Evolutionary conservation across 257 asterid genomes (phyloP).

Genomic region (Nicotiana tomentosiformis): DNA sequence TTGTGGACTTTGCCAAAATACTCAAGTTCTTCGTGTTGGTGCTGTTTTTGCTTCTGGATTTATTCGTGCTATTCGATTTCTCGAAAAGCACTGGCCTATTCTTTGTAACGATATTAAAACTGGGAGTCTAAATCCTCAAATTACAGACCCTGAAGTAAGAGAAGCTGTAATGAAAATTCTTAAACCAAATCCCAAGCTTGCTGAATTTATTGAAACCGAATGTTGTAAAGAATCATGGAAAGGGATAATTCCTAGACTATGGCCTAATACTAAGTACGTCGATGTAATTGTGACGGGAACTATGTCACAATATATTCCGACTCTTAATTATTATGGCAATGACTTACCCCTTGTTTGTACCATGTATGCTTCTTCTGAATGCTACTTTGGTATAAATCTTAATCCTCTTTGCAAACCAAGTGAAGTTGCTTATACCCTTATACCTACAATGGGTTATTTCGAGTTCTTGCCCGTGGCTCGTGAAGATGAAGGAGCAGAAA

Average conservation of each 20-base stretch:
- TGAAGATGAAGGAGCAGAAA: neutral
- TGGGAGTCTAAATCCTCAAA: constrained; percentile 23
- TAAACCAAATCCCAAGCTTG: constrained; percentile 19
- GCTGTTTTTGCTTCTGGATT: constrained; percentile 46
- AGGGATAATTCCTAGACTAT: constrained; percentile 19
- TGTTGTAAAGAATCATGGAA: constrained; percentile 11
- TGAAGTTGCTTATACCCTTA: constrained; percentile 21
- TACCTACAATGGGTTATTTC: constrained; percentile 18
- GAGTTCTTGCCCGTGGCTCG: constrained; percentile 24
- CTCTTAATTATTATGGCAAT: constrained; percentile 35
- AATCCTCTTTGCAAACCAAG: constrained; percentile 20
- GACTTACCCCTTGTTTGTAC: constrained; percentile 33
- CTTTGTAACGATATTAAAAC: constrained; percentile 26
- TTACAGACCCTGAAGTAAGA: constrained; percentile 21
- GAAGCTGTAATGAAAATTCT: constrained; percentile 25
- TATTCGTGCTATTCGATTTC: constrained; percentile 35
- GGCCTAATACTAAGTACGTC: constrained; percentile 11
- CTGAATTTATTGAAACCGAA: constrained; percentile 13
- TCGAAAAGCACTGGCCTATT: constrained; percentile 26
- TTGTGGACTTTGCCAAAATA: constrained; percentile 34
- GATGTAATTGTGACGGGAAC: constrained; percentile 24
- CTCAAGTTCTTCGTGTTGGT: constrained; percentile 33
- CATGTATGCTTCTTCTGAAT: constrained; percentile 44
- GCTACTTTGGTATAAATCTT: constrained; percentile 35
- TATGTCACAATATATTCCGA: constrained; percentile 28